Percentiles rank a stretch among this genome's conserved stretches.
These are phyloP conservation scores for Metarhizium guizhouense DNA, from an alignment of 2,329 filamentous ascomycete genomes.

Conservation along the genomic window DNA sequence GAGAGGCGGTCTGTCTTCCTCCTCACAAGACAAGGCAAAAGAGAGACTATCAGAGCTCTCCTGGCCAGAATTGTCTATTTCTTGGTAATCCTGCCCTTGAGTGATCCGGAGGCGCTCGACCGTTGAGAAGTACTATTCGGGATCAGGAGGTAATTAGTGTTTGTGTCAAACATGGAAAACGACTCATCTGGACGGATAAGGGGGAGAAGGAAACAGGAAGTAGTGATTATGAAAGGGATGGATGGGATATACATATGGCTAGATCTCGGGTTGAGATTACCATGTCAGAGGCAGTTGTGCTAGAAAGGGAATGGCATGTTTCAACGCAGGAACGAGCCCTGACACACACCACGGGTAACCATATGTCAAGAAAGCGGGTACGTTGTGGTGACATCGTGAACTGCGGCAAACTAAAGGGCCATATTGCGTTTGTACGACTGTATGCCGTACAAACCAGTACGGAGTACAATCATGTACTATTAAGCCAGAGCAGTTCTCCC, in stretches of 20 bases:
- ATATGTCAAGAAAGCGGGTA: background rate
- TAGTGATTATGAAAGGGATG: background rate
- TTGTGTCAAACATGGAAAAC: background rate
- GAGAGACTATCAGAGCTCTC: slow-evolving; percentile 15
- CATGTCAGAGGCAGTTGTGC: slow-evolving; percentile 7
- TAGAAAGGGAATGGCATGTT: slow-evolving; percentile 27
- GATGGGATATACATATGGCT: background rate
- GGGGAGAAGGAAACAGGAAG: background rate
- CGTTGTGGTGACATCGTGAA: background rate
- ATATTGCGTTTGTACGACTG: background rate
- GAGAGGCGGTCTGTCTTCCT: slow-evolving; percentile 3
- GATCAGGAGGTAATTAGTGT: background rate
- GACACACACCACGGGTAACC: slow-evolving; percentile 1
- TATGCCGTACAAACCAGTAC: background rate
- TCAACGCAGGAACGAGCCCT: slow-evolving; percentile 28
- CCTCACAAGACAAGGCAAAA: slow-evolving; percentile 8
- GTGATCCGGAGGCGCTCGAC: slow-evolving; percentile 61
- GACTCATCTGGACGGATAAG: background rate
- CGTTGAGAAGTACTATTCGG: slow-evolving; percentile 59
- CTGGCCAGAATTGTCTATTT: slow-evolving; percentile 16
- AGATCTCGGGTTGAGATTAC: slow-evolving; percentile 3
- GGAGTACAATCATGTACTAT: background rate
- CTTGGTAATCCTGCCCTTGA: slow-evolving; percentile 30
- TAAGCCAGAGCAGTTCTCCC: background rate
- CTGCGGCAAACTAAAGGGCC: background rate